Evolutionary conservation across 2,329 filamentous ascomycete species (phyloP), one percentile per base, ranked within the genome.

Genomic region (Claviceps pusilla): DNA sequence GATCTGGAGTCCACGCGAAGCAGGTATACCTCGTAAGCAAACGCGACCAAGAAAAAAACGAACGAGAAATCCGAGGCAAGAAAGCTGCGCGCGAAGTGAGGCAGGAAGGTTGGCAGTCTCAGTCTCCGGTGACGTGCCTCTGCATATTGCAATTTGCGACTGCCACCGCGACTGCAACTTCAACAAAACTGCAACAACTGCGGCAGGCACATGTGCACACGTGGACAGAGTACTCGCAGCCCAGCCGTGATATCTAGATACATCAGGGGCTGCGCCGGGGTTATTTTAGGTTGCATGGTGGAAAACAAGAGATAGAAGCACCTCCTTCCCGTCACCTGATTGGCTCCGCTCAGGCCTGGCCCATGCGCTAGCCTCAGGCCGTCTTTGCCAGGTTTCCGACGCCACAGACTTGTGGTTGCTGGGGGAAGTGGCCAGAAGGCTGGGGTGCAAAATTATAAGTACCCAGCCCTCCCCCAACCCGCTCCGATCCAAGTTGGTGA

Each of bases 381-480:
- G 66, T 67, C 64, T 63, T 65, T 66, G 61, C 65, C 65, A 68
- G 65, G 2, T 66, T 62, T 60, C 66, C 67, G 65, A 66, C 71
- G 70, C 71, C 70, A 73, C 71, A 66, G 63, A 65, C 64, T 66
- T 67, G 68, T 66, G 64, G 69, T 66, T 71, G 70, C 70, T 72
- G 63, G 71, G 69, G 62, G 61, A 64, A 63, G 57, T 68, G 68
- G 66, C 64, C 65, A 61, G 66, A 63, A 61, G 62, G 62, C 63
- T 64, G 61, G 59, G 57, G 61, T 59, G 58, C 65, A 76, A 75
- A 77, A 77, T 73, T 79, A 79, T 79, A 79, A 78, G 71, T 71
- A 76, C 69, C 66, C 64, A 66, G 66, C 70, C 70, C 74, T 76
- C 75, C 76, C 76, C 75, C 76, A 72, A 68, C 71, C 69, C 71